phyloP scores from a whole-genome alignment of 768 basidiomycete genomes.

The Saitozyma podzolica region DNA sequence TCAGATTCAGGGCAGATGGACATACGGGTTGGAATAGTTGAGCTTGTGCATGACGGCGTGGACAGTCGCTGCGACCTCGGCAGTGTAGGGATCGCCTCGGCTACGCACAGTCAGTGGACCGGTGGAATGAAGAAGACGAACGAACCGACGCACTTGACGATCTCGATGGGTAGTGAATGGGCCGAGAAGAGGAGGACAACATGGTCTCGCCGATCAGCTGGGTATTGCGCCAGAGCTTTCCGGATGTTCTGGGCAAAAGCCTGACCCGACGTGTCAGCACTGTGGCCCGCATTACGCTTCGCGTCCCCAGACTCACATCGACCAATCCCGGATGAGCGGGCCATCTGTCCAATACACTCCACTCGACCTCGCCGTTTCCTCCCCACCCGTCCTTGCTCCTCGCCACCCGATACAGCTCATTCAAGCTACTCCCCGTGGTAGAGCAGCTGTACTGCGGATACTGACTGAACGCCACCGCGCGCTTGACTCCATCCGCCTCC shows the following conservation, averaged over 20 bases:
- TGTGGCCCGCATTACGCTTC: no score
- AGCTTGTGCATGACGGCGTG: constrained; percentile 89
- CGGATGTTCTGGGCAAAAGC: constrained; percentile 88
- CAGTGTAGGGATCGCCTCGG: constrained; percentile 94
- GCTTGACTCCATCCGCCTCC: constrained; percentile 83
- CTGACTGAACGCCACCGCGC: constrained; percentile 94
- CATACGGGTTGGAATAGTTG: constrained; percentile 52
- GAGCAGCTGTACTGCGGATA: constrained; percentile 99
- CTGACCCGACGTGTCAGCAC: constrained; percentile 54
- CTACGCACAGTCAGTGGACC: constrained; percentile 20
- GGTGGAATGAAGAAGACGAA: neutral
- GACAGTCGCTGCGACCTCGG: constrained; percentile 93
- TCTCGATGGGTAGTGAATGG: constrained; percentile 95
- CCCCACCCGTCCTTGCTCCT: constrained; percentile 57
- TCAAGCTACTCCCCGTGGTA: constrained; percentile 95
- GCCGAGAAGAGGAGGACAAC: constrained; percentile 91
- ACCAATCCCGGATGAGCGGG: constrained; percentile 91
- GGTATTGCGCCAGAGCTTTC: constrained; percentile 74
- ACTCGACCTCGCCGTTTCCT: constrained; percentile 68
- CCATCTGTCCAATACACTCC: constrained; percentile 99
- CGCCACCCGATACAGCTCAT: constrained; percentile 68
- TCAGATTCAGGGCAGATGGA: neutral
- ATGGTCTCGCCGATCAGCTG: constrained; percentile 65
- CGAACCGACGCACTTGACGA: constrained; percentile 67
- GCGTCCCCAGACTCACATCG: constrained; percentile 61